Evolutionary conservation across 2,329 filamentous ascomycete species (phyloP), one percentile per base, ranked within the genome.

Genomic region (Colletotrichum salicis): DNA sequence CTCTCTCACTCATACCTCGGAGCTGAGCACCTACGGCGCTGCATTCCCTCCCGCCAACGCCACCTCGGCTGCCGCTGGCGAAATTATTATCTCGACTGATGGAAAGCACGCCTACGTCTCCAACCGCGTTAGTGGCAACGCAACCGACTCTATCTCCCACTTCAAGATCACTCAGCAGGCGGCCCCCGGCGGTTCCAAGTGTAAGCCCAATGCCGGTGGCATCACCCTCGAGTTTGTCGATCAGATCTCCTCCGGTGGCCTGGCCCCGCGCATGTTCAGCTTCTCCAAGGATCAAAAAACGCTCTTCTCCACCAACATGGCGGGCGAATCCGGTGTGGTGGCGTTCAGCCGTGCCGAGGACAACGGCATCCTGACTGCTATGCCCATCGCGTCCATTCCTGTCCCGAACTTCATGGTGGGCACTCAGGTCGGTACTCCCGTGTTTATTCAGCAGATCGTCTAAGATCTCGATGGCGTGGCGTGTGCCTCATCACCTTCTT

Each of bases 231-330:
- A 77, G 52, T 82, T 82, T 64, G 76, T 75, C 31, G 78, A 80
- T 62, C 74, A 78, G 24, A 76, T 82, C 60, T 77, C 79, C 15
- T 81, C 81, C 0, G 78, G 79, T 52, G 84, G 84, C 27, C 70
- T 75, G 4, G 62, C 78, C 5, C 86, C 87, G 8, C 85, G 86
- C 74, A 86, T 86, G 83, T 84, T 88, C 73, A 84, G 82, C 75
- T 76, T 82, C 54, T 79, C 80, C 70, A 77, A 72, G 10, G 78
- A 81, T 68, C 77, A 82, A 70, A 73, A 62, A 61, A 62, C 80
- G 12, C 74, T 87, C 57, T 87, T 87, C 74, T 80, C 83, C n/a
- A 82, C 81, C n/a, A 87, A 88, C 79, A 82, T 85, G 78, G 78
- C 78, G 64, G 85, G 84, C 45, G 73, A 73, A 15, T 85, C 87